Evolutionary conservation across 2,329 filamentous ascomycete genomes (phyloP), one percentile per base, ranked within the genome.

Genomic region (Dactylella cylindrospora): DNA sequence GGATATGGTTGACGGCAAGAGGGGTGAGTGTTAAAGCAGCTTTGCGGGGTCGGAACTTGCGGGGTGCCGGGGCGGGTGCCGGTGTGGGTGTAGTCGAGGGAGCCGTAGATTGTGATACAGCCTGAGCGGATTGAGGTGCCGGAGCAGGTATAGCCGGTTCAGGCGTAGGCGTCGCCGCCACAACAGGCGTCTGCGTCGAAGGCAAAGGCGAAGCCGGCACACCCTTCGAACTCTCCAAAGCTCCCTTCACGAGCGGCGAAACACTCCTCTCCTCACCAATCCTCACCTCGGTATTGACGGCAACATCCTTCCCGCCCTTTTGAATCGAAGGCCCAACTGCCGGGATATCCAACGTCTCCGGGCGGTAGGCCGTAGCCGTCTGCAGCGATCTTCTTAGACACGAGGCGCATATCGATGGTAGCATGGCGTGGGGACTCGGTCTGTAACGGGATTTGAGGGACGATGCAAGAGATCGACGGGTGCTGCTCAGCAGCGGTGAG

Each of bases 1-100:
- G 82, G 26, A 98, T 78, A 69, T 95, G 90, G 39, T 84, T 78
- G 2, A 95, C 85, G 0, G 93, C 93, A 1, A 83, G 76, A 0
- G 87, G 81, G 0, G 90, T 90, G 19, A 98, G 79, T 67, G 82
- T 88, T 77, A 98, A 91, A 1, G 91, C 89, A 0, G 93, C 90
- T 76, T 97, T 97, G 54, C 90, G 84, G 9, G 91, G 81, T 29
- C 85, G 80, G 25, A 95, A 78, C 71, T 85, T 90, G 2, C 55
- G 57, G 7, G 50, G 52, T 23, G 47, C 43, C 5, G 49, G 33
- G 8, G 44, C n/a, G 9, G 40, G 15, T 5, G 44, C 10, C 17
- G 35, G 15, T 22, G 3, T 20, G 6, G 39, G 22, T 31, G 28
- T 31, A 5, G 59, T 23, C 17, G 13, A 26, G 3, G 31, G 13